These are phyloP conservation scores for Bryoerythrophyllum caledonicum DNA, from an alignment of 225 moss, liverwort and hornwort genomes.

Conservation along the genomic window DNA sequence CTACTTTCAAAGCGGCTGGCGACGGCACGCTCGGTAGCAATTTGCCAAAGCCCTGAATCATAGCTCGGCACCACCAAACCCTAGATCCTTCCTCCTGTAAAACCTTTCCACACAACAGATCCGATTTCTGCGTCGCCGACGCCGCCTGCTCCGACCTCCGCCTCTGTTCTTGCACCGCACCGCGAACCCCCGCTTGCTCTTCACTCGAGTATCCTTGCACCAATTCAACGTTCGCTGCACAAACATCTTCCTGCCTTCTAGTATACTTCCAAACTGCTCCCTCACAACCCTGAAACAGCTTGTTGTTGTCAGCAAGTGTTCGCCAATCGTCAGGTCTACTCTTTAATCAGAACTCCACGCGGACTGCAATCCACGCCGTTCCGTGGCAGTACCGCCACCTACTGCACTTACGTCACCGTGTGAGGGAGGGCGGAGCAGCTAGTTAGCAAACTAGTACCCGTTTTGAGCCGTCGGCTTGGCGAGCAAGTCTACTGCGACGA, in stretches of 20 bases:
- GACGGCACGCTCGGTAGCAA: constrained; percentile 32
- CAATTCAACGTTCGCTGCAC: constrained; percentile 21
- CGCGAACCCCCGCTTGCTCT: constrained; percentile 15
- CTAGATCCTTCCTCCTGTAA: background rate
- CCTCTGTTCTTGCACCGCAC: constrained; percentile 24
- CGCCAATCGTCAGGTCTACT: constrained; percentile 42
- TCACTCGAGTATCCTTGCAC: constrained; percentile 18
- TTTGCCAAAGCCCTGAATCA: constrained; percentile 37
- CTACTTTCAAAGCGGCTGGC: constrained; percentile 19
- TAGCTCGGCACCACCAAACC: constrained; percentile 29
- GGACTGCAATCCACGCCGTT: constrained; percentile 17
- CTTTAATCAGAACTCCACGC: constrained; percentile 21
- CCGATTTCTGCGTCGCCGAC: constrained; percentile 24
- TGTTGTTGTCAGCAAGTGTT: background rate
- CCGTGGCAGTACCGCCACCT: constrained; percentile 31
- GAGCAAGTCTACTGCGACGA: background rate
- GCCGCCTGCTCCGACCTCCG: constrained; percentile 27
- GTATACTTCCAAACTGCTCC: background rate
- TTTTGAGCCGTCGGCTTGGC: background rate
- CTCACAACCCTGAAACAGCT: background rate
- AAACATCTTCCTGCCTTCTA: constrained; percentile 35
- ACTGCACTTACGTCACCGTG: constrained; percentile 31
- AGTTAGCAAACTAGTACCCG: background rate
- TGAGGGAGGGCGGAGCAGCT: background rate
- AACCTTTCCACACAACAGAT: background rate